Evolutionary conservation across 768 basidiomycete species (phyloP).

Genomic region (Gyrodon lividus): DNA sequence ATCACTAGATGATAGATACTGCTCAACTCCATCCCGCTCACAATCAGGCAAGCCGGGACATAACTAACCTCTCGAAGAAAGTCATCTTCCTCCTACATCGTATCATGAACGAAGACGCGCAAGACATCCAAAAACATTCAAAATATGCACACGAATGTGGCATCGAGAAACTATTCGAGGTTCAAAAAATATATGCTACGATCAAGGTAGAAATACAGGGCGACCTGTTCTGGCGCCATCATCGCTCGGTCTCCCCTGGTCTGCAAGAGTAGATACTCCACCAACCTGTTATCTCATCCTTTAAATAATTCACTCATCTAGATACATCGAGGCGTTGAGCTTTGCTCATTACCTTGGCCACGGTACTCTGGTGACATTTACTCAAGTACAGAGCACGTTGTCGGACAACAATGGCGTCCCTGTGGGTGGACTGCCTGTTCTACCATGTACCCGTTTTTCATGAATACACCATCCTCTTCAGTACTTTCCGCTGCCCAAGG

Average conservation of each 20-base stretch:
- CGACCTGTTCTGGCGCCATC: constrained; percentile 76
- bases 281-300: neutral
- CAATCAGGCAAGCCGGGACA: constrained; percentile 73
- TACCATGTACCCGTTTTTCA: constrained; percentile 4
- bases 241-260: constrained; percentile 72
- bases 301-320: constrained; percentile 20
- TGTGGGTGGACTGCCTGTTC: constrained; percentile 44
- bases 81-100: constrained; percentile 92
- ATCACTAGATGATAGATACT: neutral
- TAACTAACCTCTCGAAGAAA: constrained; percentile 91
- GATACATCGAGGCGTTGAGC: constrained; percentile 89
- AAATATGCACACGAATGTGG: constrained; percentile 50
- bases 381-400: constrained; percentile 64
- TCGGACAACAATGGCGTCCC: constrained; percentile 58
- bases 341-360: constrained; percentile 84
- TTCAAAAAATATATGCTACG: constrained; percentile 59
- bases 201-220: constrained; percentile 63
- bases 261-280: constrained; percentile 63
- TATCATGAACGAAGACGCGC: constrained; percentile 45
- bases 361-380: constrained; percentile 62
- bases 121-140: constrained; percentile 27
- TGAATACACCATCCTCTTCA: constrained; percentile 30
- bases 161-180: constrained; percentile 62
- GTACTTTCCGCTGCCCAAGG: constrained; percentile 74
- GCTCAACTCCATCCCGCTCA: constrained; percentile 5